Evolutionary conservation across 345 rosid species (phyloP).

Genomic region (Citrus unshiu): DNA sequence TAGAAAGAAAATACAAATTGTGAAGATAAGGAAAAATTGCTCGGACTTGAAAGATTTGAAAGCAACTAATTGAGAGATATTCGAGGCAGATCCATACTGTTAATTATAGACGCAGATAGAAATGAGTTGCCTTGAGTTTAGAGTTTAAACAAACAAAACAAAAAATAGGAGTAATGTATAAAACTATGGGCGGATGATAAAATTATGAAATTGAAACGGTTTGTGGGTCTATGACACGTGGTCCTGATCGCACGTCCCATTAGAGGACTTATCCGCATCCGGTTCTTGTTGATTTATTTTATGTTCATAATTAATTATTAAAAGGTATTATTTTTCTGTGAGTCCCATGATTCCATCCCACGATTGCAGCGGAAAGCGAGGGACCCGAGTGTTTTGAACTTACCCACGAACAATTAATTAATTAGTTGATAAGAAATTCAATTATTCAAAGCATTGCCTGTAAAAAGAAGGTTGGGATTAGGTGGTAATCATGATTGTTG

Average conservation of each 20-base stretch:
- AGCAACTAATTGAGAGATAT: neutral
- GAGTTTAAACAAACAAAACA: neutral
- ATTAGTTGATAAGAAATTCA: neutral
- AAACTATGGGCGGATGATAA: slow-evolving; percentile 12
- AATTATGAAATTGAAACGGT: neutral
- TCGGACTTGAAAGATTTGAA: neutral
- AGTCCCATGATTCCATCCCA: neutral
- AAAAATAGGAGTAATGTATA: no score
- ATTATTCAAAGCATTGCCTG: neutral
- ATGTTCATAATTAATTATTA: no score
- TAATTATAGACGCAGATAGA: neutral
- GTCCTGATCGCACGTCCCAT: neutral
- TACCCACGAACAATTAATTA: neutral
- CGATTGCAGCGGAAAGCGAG: neutral
- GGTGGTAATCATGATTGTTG: neutral
- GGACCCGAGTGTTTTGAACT: no score
- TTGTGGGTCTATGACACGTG: neutral
- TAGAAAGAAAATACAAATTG: no score
- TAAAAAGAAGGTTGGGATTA: neutral
- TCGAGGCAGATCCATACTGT: neutral
- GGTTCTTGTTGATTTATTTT: neutral
- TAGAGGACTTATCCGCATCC: neutral
- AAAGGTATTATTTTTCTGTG: no score
- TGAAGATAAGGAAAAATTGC: neutral
- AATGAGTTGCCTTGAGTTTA: neutral